A percentile compares a stretch with the other conserved stretches of the same genome.
Evolutionary conservation across 2,329 filamentous ascomycete genomes (phyloP).

Genomic region (Colletotrichum noveboracense): DNA sequence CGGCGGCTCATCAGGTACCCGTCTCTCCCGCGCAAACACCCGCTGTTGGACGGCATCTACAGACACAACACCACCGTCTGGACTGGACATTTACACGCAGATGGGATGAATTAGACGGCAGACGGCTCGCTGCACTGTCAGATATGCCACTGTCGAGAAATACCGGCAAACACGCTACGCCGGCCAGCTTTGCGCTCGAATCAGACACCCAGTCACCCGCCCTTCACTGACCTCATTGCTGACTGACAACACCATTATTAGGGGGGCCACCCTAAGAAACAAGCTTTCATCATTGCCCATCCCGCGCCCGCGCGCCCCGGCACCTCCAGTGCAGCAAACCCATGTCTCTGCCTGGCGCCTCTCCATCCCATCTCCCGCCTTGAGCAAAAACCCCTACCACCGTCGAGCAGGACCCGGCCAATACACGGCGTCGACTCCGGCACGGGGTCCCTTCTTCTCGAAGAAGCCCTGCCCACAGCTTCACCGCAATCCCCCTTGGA

Average conservation of each 20-base stretch:
- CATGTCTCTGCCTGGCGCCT: background rate
- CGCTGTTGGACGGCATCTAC: background rate
- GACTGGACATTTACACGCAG: background rate
- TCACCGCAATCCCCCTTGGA: constrained; percentile 6
- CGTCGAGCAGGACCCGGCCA: background rate
- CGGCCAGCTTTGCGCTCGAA: background rate
- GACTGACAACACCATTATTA: background rate
- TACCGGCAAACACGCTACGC: background rate
- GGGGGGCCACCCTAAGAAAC: background rate
- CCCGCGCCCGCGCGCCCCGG: background rate
- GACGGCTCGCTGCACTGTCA: background rate
- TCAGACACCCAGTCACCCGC: background rate
- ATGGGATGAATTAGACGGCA: background rate
- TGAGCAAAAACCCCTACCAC: background rate
- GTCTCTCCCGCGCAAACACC: background rate
- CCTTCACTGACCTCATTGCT: background rate
- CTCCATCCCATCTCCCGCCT: background rate
- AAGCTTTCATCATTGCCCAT: constrained; percentile 14
- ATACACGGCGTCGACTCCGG: constrained; percentile 6
- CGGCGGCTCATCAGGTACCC: constrained; percentile 1
- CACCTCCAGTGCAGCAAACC: background rate
- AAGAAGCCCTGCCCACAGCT: background rate
- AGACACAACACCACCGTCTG: background rate
- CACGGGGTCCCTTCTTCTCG: constrained; percentile 1
- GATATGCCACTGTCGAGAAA: background rate